Percentiles rank a stretch among this genome's conserved stretches.
Evolutionary conservation across 2,329 filamentous ascomycete genomes (phyloP).

Genomic region (Xylogone sp.): DNA sequence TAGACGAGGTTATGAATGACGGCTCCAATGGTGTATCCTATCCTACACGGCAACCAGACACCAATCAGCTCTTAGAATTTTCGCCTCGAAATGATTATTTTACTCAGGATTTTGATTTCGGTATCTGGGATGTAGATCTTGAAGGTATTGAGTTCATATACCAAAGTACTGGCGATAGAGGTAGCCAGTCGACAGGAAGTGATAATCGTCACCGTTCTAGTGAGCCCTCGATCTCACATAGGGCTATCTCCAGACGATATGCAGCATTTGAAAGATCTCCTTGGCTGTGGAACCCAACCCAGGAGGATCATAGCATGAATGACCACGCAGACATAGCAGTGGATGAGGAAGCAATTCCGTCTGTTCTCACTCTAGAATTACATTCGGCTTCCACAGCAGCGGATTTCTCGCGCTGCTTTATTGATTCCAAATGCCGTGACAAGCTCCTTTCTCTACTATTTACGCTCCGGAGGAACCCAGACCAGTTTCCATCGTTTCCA

Average conservation of each 20-base stretch:
- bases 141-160: constrained; percentile 5
- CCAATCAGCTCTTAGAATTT: background rate
- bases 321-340: constrained; percentile 13
- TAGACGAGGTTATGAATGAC: too few species aligned
- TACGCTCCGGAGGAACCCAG: constrained; percentile 1
- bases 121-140: constrained; percentile 10
- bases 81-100: background rate
- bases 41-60: background rate
- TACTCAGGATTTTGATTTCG: constrained; percentile 13
- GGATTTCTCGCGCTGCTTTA: constrained; percentile 8
- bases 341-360: constrained; percentile 15
- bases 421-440: constrained; percentile 10
- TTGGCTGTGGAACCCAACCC: constrained; percentile 15
- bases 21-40: background rate
- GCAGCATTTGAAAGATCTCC: constrained; percentile 18
- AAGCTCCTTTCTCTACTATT: constrained; percentile 11
- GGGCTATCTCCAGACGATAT: constrained; percentile 10
- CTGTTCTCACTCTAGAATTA: constrained; percentile 6
- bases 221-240: background rate
- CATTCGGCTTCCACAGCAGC: background rate
- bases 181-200: background rate
- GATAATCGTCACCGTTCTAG: background rate
- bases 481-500: constrained; percentile 9
- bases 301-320: constrained; percentile 10
- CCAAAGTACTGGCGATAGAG: background rate